These are phyloP conservation scores for Neurospora discreta DNA, from an alignment of 495 filamentous ascomycete genomes.

Conservation along the genomic window DNA sequence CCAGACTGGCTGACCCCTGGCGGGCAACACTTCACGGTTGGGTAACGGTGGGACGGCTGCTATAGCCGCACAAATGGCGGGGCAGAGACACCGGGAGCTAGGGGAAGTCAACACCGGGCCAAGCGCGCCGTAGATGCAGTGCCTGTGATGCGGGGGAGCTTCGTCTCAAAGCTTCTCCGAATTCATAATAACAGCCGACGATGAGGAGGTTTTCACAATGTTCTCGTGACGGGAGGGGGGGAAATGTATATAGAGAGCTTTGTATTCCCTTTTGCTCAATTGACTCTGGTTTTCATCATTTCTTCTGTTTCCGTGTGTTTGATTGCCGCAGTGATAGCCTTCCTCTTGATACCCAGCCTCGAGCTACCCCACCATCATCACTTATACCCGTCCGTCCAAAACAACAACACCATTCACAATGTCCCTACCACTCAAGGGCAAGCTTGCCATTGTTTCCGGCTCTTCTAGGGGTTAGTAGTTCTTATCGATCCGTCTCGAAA, in stretches of 20 bases:
- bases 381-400: background rate
- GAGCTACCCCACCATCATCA: background rate
- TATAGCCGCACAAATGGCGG: slow-evolving; percentile 25
- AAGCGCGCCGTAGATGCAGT: background rate
- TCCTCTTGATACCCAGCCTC: background rate
- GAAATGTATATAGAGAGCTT: background rate
- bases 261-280: background rate
- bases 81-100: slow-evolving; percentile 11
- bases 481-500: background rate
- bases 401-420: slow-evolving; percentile 8
- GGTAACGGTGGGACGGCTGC: background rate
- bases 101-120: slow-evolving; percentile 4
- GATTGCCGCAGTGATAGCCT: background rate
- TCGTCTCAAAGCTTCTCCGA: background rate
- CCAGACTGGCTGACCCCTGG: background rate
- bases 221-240: background rate
- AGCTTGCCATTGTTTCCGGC: slow-evolving; percentile 69
- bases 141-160: background rate
- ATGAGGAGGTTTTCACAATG: background rate
- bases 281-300: background rate
- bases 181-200: background rate
- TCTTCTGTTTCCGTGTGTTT: background rate
- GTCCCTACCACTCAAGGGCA: slow-evolving; percentile 45
- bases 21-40: background rate
- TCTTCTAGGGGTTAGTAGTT: slow-evolving; percentile 51